Percentiles rank a stretch among this genome's conserved stretches.
Evolutionary conservation across 176 grass and related monocot species (phyloP).

Genomic region (Canna indica): DNA sequence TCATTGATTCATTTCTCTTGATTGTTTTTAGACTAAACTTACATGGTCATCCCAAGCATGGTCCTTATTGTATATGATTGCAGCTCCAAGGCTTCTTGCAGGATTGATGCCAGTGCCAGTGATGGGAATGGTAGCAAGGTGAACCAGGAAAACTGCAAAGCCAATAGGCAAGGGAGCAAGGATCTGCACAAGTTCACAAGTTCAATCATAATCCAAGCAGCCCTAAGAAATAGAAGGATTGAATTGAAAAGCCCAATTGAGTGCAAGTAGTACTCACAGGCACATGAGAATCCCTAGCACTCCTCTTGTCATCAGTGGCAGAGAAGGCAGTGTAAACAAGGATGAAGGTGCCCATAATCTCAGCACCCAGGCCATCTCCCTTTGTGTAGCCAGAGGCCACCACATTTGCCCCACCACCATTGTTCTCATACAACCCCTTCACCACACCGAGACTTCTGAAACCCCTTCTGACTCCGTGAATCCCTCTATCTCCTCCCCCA

Average conservation of each 20-base stretch:
- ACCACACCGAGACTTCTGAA: conserved; percentile 51
- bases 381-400: conserved; percentile 54
- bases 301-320: conserved; percentile 80
- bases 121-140: conserved; percentile 89
- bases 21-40: too few relatives aligned
- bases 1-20: too few relatives aligned
- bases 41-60: conserved; percentile 77
- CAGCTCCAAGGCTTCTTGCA: too few relatives aligned
- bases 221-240: not conserved
- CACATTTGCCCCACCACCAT: conserved; percentile 61
- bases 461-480: conserved; percentile 54
- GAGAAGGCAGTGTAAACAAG: too few relatives aligned
- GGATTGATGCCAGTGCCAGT: too few relatives aligned
- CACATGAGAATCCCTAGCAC: conserved; percentile 69
- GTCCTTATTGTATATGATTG: conserved; percentile 63
- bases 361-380: conserved; percentile 43
- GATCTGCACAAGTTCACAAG: too few relatives aligned
- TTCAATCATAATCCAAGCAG: not conserved
- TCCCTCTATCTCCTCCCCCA: conserved; percentile 44
- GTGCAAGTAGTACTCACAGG: conserved; percentile 24
- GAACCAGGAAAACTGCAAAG: conserved; percentile 84
- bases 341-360: too few relatives aligned
- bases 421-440: conserved; percentile 41
- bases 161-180: conserved; percentile 83
- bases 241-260: too few relatives aligned